Conservation (phyloP, 2,329 filamentous ascomycete genomes). For the Neonectria coccinea region DNA sequence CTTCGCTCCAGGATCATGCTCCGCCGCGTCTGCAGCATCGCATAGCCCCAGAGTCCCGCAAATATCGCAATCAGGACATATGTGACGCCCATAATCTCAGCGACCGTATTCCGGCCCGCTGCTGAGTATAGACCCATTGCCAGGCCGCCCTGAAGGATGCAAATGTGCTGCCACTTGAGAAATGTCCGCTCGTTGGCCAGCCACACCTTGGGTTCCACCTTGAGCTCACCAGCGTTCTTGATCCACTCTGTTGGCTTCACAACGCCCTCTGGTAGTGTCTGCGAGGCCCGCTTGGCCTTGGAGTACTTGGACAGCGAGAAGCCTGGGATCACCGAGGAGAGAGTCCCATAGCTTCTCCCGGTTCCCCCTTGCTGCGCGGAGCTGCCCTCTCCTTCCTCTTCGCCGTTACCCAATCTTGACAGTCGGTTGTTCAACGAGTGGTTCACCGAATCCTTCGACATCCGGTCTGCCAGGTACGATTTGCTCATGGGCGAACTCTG, state of each 20-base stretch:
- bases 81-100: constrained; percentile 81
- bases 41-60: constrained; percentile 88
- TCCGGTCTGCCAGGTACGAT: constrained; percentile 70
- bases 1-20: constrained; percentile 86
- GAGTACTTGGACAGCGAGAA: constrained; percentile 87
- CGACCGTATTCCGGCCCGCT: constrained; percentile 82
- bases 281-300: constrained; percentile 62
- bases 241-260: constrained; percentile 87
- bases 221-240: constrained; percentile 92
- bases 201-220: constrained; percentile 98
- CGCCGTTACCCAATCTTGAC: constrained; percentile 43
- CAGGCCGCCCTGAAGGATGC: constrained; percentile 84
- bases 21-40: constrained; percentile 80
- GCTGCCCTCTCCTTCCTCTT: constrained; percentile 52
- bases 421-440: constrained; percentile 44
- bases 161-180: constrained; percentile 98
- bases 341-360: constrained; percentile 60
- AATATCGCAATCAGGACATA: constrained; percentile 88
- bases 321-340: constrained; percentile 81
- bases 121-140: constrained; percentile 90
- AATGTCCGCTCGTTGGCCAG: constrained; percentile 98
- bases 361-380: constrained; percentile 53
- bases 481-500: constrained; percentile 76
- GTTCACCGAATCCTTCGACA: constrained; percentile 55
- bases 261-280: constrained; percentile 84